These are phyloP conservation scores for Salix exigua DNA, from an alignment of 345 rosid genomes.

Conservation along the genomic window DNA sequence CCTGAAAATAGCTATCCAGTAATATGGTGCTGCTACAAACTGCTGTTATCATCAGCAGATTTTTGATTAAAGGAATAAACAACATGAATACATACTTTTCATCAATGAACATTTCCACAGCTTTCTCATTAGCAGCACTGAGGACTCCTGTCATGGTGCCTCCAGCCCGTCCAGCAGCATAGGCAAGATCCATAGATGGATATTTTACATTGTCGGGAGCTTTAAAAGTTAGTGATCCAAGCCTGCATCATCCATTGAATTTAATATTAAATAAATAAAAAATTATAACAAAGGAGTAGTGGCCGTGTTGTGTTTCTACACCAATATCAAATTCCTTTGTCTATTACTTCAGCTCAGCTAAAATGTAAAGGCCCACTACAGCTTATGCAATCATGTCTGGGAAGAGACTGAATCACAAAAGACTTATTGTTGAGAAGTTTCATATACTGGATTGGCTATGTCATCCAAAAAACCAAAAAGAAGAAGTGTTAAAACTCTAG, in stretches of 20 bases:
- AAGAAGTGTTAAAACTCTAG: neutral
- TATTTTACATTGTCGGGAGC: conserved; percentile 83
- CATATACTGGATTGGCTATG: neutral
- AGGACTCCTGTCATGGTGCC: conserved; percentile 99
- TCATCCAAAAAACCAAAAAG: neutral
- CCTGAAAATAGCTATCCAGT: neutral
- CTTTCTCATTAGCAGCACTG: conserved; percentile 92
- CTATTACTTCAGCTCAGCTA: neutral
- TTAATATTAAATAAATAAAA: neutral
- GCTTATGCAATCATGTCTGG: neutral
- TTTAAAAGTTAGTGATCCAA: conserved; percentile 83
- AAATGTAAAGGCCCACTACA: neutral
- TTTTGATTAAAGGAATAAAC: neutral
- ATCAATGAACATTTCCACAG: conserved; percentile 74
- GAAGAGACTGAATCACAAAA: conserved; percentile 1
- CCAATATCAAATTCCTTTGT: neutral
- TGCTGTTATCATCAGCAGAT: neutral
- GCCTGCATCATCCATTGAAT: conserved; percentile 43
- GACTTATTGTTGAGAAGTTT: neutral
- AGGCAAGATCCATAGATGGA: conserved; percentile 94
- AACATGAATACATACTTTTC: conserved; percentile 52
- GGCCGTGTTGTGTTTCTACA: neutral
- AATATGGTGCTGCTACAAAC: neutral
- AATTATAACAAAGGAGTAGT: neutral
- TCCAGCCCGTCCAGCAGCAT: conserved; percentile 95